Evolutionary conservation across 176 grass and related monocot species (phyloP).

Genomic region (Otatea glauca): DNA sequence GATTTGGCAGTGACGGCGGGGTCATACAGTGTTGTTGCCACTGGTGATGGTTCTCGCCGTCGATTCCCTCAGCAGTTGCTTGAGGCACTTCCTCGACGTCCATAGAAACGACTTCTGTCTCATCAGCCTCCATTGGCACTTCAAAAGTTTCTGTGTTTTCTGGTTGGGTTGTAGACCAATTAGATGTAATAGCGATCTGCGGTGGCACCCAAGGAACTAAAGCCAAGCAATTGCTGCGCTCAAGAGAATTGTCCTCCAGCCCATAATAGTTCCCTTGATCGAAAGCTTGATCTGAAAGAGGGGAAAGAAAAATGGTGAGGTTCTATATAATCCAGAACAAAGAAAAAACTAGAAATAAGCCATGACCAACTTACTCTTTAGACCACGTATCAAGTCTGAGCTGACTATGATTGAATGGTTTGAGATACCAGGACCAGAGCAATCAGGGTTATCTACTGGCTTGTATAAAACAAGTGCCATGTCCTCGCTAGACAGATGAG

Average conservation of each 20-base stretch:
- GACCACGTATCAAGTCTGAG: constrained; percentile 64
- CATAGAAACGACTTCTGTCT: constrained; percentile 64
- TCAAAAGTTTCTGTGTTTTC: constrained; percentile 19
- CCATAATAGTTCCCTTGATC: constrained; percentile 44
- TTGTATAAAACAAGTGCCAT: constrained; percentile 84
- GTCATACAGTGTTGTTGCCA: constrained; percentile 74
- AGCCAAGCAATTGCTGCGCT: constrained; percentile 60
- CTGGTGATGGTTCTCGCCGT: constrained; percentile 48
- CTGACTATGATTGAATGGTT: constrained; percentile 73
- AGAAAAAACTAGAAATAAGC: background rate
- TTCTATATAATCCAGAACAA: constrained; percentile 3
- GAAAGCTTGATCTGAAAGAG: constrained; percentile 61
- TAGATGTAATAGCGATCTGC: constrained; percentile 27
- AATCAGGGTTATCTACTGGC: constrained; percentile 40
- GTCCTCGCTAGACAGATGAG: constrained; percentile 44
- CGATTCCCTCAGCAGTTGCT: constrained; percentile 9
- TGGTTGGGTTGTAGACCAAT: constrained; percentile 30
- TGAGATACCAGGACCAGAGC: constrained; percentile 33
- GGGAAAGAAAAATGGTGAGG: constrained; percentile 4
- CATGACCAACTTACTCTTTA: constrained; percentile 81
- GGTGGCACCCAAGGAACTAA: constrained; percentile 75
- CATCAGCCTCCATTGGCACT: constrained; percentile 64
- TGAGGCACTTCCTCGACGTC: constrained; percentile 57
- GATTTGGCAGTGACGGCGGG: constrained; percentile 42
- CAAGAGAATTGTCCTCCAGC: constrained; percentile 64